Base-by-base conservation (phyloP, 2,329 filamentous ascomycete genomes). In the Ambrosiella cleistominuta region DNA sequence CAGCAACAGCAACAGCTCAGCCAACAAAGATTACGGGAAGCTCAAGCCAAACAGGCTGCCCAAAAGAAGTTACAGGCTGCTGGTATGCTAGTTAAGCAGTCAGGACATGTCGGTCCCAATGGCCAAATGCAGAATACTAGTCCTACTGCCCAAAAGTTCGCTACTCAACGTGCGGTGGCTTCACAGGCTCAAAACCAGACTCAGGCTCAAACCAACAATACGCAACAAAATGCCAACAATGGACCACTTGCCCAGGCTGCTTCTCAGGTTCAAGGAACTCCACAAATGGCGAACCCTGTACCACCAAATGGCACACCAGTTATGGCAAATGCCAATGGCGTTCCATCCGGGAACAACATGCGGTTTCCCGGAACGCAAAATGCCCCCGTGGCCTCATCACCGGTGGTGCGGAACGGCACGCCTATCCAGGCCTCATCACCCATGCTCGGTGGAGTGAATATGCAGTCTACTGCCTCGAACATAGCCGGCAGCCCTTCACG, bases 401-500 rank as follows among this genome's bases (percentile, higher is more conserved):
- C 86, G 0, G 72, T 81, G 59, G 69, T 78, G 19, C 75, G 79
- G 12, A 81, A 85, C 63, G 78, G 77, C 19, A 84, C 81, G 1
- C 81, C 81, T 11, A 79, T 81, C 58, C 79, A 77, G 59, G 77
- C 79, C 70, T 83, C 81, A 4, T 84, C 81, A 1, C 82, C 81
- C 7, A 82, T 80, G 74, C 75, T 80, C n/a, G 74, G 74, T 49
- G 76, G 76, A 40, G 77, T 78, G 35, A 71, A 79, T 0, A 85
- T 85, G 81, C 79, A 83, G 62, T 75, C 76, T 40, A 81, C 80
- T 36, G 80, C 77, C 54, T 85, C 83, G 1, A 83, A 76, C 63
- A 82, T 86, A 74, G 82, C 81, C 17, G 80, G 74, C 56, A 87
- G 83, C 64, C 84, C 84, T 35, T 73, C 81, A 15, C 74, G 83